A percentile compares a stretch with the other conserved stretches of the same genome.
Conservation (phyloP, 768 basidiomycete genomes). For the Pleurotus tuber-regium region DNA sequence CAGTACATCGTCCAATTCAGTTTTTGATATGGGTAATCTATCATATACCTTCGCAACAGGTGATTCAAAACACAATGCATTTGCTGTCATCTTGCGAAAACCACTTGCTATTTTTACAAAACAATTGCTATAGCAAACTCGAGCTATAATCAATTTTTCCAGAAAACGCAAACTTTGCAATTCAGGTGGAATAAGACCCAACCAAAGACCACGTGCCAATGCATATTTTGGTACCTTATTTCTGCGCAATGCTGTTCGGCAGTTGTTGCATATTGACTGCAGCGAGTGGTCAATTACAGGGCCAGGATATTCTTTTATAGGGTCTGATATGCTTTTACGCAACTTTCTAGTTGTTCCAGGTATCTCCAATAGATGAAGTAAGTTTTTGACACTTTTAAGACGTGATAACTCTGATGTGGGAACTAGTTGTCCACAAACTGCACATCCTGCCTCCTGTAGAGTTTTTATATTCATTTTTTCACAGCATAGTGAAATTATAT, state of each 20-base stretch:
- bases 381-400: constrained; percentile 6
- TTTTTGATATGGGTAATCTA: constrained; percentile 18
- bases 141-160: constrained; percentile 26
- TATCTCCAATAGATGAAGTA: constrained; percentile 10
- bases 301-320: constrained; percentile 12
- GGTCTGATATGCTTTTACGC: constrained; percentile 11
- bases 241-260: constrained; percentile 3
- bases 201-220: constrained; percentile 32
- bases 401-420: background rate
- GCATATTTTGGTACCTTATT: constrained; percentile 18
- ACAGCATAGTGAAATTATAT: too few relatives aligned
- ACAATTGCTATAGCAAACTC: constrained; percentile 24
- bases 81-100: constrained; percentile 23
- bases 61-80: constrained; percentile 27
- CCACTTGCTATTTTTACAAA: constrained; percentile 27
- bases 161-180: constrained; percentile 22
- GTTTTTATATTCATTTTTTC: too few relatives aligned
- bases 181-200: constrained; percentile 28
- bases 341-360: constrained; percentile 9
- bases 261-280: constrained; percentile 9
- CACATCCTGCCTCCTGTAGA: constrained; percentile 30
- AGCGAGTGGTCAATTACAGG: constrained; percentile 14
- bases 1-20: constrained; percentile 29
- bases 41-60: constrained; percentile 24
- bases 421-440: constrained; percentile 25